Conservation (phyloP, 805 yeast genomes). For the Ogataea allantospora region DNA sequence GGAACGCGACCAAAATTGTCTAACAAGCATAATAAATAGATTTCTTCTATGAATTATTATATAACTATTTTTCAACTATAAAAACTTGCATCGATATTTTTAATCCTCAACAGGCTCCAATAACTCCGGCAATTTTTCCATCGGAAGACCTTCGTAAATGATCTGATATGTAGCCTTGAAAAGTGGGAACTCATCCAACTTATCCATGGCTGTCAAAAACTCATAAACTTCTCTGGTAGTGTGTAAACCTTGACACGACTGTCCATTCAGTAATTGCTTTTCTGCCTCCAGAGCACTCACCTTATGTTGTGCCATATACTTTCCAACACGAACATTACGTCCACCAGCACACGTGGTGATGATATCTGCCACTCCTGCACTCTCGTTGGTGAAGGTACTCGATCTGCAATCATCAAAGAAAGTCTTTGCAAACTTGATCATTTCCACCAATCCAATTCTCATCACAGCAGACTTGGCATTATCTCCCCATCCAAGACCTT, state of each 20-base stretch:
- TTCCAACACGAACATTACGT: slow-evolving; percentile 90
- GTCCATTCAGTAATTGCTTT: slow-evolving; percentile 85
- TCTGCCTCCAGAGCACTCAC: slow-evolving; percentile 81
- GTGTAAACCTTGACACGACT: slow-evolving; percentile 92
- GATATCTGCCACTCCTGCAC: slow-evolving; percentile 97
- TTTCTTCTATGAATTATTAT: not conserved
- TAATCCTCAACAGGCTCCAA: slow-evolving; percentile 47
- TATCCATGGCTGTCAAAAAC: slow-evolving; percentile 54
- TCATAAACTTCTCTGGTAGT: slow-evolving; percentile 92
- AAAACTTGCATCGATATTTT: slow-evolving; percentile 4
- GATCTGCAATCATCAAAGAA: slow-evolving; percentile 76
- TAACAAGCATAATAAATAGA: slow-evolving; percentile 1
- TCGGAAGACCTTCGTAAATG: slow-evolving; percentile 69
- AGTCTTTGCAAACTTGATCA: slow-evolving; percentile 76
- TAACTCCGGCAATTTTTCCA: slow-evolving; percentile 71
- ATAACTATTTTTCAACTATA: not conserved
- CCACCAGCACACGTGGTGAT: slow-evolving; percentile 98
- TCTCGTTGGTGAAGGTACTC: slow-evolving; percentile 85
- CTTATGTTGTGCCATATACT: slow-evolving; percentile 76
- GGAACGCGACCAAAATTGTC: slow-evolving; percentile 5
- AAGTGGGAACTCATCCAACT: slow-evolving; percentile 74
- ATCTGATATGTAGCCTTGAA: slow-evolving; percentile 79
- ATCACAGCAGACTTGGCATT: slow-evolving; percentile 97
- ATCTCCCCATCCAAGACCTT: slow-evolving; percentile 98
- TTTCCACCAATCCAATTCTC: slow-evolving; percentile 92